Base-by-base conservation (phyloP, 2,329 filamentous ascomycete species). In the Colletotrichum sp. region DNA sequence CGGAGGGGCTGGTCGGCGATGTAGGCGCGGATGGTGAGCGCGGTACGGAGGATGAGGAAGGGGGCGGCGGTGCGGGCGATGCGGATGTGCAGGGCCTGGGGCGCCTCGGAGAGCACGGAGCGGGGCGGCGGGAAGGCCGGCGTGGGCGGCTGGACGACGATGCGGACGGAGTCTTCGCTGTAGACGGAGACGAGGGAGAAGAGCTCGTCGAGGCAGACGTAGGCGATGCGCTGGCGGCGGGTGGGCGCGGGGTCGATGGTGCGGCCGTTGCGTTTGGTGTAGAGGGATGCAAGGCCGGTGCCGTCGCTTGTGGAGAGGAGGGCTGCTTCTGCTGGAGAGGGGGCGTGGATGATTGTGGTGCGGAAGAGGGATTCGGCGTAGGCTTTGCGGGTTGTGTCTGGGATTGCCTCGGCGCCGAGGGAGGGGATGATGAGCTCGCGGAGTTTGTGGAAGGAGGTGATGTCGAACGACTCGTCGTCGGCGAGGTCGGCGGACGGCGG, bases 1-100 rank as follows among this genome's bases (percentile, higher is more conserved):
- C 97, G 90, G 24, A 99, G 88, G 1, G 96, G 96, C 82, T 98
- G 96, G 83, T 99, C 97, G 6, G 96, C 95, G 62, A 98, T 93
- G 82, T 98, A 99, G 1, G 93, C 89, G 72, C 95, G 93, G n/a
- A 99, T 86, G 0, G 95, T 93, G 18, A 98, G 88, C 0, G 95
- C 95, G 15, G 94, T 92, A 4, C 97, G 93, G 3, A 98, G 87
- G 60, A 99, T 93, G 4, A 99, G 89, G 80, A 95, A 96, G 0
- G 95, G 95, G 0, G 95, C 93, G 1, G 93, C 92, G 5, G 94
- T 94, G 81, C 92, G 90, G 0, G 96, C 94, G 18, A 99, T 91
- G 15, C 92, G 89, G 55, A 91, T 84, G 75, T 89, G 87, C 13
- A 88, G 83, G 3, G 83, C 80, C 21, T 84, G 83, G 59, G 78